phyloP scores from a whole-genome alignment of 140 eudicot species.

The Bidens hawaiensis region DNA sequence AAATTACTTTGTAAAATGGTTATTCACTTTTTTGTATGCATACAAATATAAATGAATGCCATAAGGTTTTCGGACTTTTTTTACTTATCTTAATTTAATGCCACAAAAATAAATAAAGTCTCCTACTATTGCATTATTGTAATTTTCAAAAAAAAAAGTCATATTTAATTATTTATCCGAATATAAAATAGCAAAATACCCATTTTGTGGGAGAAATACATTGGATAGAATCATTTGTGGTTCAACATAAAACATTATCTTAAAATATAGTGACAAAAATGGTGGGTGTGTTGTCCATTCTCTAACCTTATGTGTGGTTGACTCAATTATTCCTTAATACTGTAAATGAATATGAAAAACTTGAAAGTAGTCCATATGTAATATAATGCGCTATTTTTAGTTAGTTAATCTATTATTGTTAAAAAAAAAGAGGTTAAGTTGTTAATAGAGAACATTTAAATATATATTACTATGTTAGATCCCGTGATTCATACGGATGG shows the following conservation, averaged over 20 bases:
- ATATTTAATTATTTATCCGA: conserved; percentile 3
- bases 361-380: too few species aligned
- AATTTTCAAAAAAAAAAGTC: conserved; percentile 1
- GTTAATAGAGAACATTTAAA: too few species aligned
- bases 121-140: conserved; percentile 5
- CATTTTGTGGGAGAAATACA: conserved; percentile 23
- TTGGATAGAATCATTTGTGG: conserved; percentile 24
- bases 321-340: conserved; percentile 1
- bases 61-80: conserved; percentile 1
- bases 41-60: background rate
- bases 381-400: too few species aligned
- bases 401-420: too few species aligned
- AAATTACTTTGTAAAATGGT: background rate
- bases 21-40: background rate
- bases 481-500: too few species aligned
- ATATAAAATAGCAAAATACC: background rate
- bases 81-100: background rate
- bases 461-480: too few species aligned
- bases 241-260: conserved; percentile 24
- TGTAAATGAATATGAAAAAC: background rate
- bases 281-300: conserved; percentile 17
- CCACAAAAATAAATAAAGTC: background rate
- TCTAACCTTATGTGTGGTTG: conserved; percentile 1
- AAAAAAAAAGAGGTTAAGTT: too few species aligned
- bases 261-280: conserved; percentile 1